Evolutionary conservation across 805 yeast genomes (phyloP), one percentile per base, ranked within the genome.

Genomic region (Zygoascus ofunaensis): DNA sequence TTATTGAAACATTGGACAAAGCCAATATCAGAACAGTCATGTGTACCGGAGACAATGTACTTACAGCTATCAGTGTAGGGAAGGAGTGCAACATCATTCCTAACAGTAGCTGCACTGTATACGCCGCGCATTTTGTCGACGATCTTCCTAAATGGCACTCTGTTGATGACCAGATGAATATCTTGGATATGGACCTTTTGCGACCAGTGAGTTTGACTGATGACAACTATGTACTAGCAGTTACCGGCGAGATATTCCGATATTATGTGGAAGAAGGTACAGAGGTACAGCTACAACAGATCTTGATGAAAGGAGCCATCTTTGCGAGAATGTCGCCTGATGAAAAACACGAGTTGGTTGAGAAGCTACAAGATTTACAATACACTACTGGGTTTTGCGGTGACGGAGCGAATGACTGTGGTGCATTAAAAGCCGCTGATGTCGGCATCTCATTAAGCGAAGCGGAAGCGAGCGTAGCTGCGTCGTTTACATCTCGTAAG

Each of bases 251-350:
- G 49, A 77, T 87, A 2, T 92, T 92, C 68, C 76, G 94, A 47
- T 77, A 76, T 54, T 64, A 92, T 14, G 70, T 90, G 50, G 81
- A 63, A 44, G 49, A 50, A 28, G 69, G 68, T 2, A 50, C 77
- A 2, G 76, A 72, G 42, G 62, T 55, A 5, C 58, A 58, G 34
- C 58, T 76, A 32, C 69, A 74, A 39, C 58, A 74, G 73, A 72
- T 92, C 60, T 69, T 92, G 44, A 68, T 87, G 68, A 78, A 75
- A 49, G 79, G 87, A 46, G 75, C 79, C 37, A 76, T 92, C 3
- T 92, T 80, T 66, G 97, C 99, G 0, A 72, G 99, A 51, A 92
- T 92, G 99, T 89, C 97, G 0, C 99, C 99, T 0, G 98, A 94
- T 63, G 99, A 92, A 62, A 92, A 92, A 58, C 96, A 92, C 61